Base-by-base conservation (phyloP, 2,329 filamentous ascomycete genomes). In the Alternaria sp. region DNA sequence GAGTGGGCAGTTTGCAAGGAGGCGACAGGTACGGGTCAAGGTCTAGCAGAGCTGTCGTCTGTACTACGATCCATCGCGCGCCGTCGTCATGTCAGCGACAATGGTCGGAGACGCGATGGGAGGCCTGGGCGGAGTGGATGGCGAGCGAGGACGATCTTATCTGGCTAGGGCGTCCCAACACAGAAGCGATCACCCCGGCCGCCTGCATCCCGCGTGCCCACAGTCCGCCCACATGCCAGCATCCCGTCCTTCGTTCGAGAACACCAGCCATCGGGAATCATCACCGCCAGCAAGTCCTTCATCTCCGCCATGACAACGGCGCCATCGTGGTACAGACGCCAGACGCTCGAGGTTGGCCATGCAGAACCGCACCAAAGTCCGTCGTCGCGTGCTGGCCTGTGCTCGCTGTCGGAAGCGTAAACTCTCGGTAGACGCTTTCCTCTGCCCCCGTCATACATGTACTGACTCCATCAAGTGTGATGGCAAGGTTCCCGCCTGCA, bases 351-450 rank as follows among this genome's bases (percentile, higher is more conserved):
- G 44, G 55, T 64, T 45, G 63, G 64, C 64, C 26, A 79, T 77
- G 76, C 71, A 77, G 68, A 76, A 65, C 62, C 72, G 73, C 51
- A 74, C 71, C 57, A 79, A 75, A 67, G 77, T 79, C 45, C 72
- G 77, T 50, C 73, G 77, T 45, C 67, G 77, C 18, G 77, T 79
- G 59, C 70, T 79, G 45, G 77, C 77, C 49, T 79, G 77, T 63
- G 77, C 77, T 12, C 72, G 77, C 61, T 79, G 77, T 64, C 68
- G 77, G 41, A 78, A 76, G 65, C 70, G 77, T 53, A 77, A 77
- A 66, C 75, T 79, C 61, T 74, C 75, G 71, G 76, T 79, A 65
- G 30, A 47, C 47, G n/a, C 44, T 60, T 43, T 55, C 51, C 51
- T 55, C 21, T 47, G n/a, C 44, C 23, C 18, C 14, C 50, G 56